Conservation (phyloP, 140 eudicot genomes). For the Stevia rebaudiana region DNA sequence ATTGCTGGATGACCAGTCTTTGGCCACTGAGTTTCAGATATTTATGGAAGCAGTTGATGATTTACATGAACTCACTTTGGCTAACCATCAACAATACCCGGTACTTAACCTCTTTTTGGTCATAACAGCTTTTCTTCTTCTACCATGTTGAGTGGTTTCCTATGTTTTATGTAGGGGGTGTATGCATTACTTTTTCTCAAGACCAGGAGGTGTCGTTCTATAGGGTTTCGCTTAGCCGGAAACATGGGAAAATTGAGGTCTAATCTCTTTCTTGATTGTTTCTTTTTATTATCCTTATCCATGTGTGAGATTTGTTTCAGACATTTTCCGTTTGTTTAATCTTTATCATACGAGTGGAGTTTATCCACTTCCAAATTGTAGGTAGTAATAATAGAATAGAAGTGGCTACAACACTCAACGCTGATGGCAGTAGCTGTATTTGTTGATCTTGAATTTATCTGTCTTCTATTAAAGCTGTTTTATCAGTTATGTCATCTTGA, state of each 20-base stretch:
- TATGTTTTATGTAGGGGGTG: slow-evolving; percentile 57
- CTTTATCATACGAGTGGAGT: too few species aligned
- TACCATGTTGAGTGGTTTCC: neutral
- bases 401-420: too few species aligned
- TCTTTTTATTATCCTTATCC: neutral
- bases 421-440: neutral
- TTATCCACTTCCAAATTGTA: too few species aligned
- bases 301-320: too few species aligned
- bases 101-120: slow-evolving; percentile 31
- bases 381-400: too few species aligned
- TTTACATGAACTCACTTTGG: slow-evolving; percentile 70
- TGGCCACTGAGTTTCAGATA: slow-evolving; percentile 59
- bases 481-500: slow-evolving; percentile 10
- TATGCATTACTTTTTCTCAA: slow-evolving; percentile 80
- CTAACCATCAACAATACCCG: slow-evolving; percentile 77
- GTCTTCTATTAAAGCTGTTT: too few species aligned
- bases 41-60: slow-evolving; percentile 81
- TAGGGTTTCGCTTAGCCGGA: slow-evolving; percentile 84
- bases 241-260: slow-evolving; percentile 83
- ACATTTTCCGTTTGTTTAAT: too few species aligned
- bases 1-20: slow-evolving; percentile 71
- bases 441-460: too few species aligned
- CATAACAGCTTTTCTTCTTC: slow-evolving; percentile 3
- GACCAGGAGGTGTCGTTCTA: slow-evolving; percentile 74
- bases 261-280: neutral